Evolutionary conservation across 192 early-diverging fungal genomes (phyloP), one percentile per base, ranked within the genome.

Genomic region (Haplosporangium gracile): DNA sequence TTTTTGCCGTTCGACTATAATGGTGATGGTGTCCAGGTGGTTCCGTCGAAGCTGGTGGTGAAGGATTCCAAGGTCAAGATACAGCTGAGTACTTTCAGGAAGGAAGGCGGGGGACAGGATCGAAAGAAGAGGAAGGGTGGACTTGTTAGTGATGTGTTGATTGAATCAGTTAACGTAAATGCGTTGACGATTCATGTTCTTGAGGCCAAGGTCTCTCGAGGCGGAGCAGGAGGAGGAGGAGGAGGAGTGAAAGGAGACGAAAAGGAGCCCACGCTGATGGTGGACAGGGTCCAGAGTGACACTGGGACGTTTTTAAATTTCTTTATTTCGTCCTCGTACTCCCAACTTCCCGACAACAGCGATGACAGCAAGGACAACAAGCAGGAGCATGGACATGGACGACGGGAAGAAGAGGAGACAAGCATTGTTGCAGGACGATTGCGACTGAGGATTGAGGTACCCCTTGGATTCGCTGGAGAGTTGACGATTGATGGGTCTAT

Each of bases 261-360:
- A 22, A 22, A 70, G 34, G 24, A 70, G 38, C 38, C 69, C 39
- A 32, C 69, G 5, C 7, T 70, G 18, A 42, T 70, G 69, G 60
- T 65, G 60, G 60, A 65, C 29, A 65, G 60, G 26, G 29, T 65
- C 60, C n/a, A 32, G 10, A 29, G 26, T 29, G 26, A 29, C 60
- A 65, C 60, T 65, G 60, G 60, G 60, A 65, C 60, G 26, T 65
- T 65, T 32, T 13, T 65, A 29, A 65, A 65, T 32, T 65, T 65
- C 29, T 65, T 65, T 32, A 26, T 65, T 65, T 65, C 60, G 9
- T 65, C 60, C 9, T 7, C n/a, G 6, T 0, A 15, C n/a, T 26
- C 55, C 55, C 55, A 26, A 9, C 24, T 57, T 26, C 60, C 60
- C 60, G 29, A 65, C 57, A 29, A 63, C 47, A 16, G 2, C 47